Conservation (phyloP, 2,329 filamentous ascomycete species). For the Botrytis byssoidea region DNA sequence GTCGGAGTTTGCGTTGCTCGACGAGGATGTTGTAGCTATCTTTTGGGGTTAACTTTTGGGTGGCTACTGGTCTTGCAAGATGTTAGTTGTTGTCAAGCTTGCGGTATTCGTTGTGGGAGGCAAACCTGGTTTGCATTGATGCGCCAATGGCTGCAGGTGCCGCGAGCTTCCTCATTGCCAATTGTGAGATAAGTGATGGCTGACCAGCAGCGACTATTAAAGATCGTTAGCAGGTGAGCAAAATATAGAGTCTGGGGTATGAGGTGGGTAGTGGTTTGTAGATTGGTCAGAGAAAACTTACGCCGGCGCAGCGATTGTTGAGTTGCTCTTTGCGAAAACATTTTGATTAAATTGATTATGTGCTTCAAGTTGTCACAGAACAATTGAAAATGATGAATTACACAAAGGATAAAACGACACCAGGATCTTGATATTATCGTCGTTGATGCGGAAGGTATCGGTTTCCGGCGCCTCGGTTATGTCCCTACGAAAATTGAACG, state of each 20-base stretch:
- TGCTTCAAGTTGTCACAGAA: constrained; percentile 9
- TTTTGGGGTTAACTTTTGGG: constrained; percentile 45
- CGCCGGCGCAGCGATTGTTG: constrained; percentile 46
- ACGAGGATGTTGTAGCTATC: constrained; percentile 58
- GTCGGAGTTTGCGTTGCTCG: constrained; percentile 65
- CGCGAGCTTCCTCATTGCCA: constrained; percentile 42
- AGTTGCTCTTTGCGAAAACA: constrained; percentile 46
- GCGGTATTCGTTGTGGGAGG: not conserved
- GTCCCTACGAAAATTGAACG: constrained; percentile 1
- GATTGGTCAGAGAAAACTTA: constrained; percentile 35
- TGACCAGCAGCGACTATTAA: constrained; percentile 45
- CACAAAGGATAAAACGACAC: constrained; percentile 11
- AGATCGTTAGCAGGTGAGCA: constrained; percentile 8
- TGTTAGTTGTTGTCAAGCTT: constrained; percentile 23
- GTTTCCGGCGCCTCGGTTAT: constrained; percentile 28
- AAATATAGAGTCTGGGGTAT: constrained; percentile 19
- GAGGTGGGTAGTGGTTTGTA: constrained; percentile 20
- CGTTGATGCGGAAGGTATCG: constrained; percentile 31
- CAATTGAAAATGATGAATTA: constrained; percentile 12
- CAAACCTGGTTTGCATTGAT: constrained; percentile 50
- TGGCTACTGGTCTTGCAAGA: constrained; percentile 46
- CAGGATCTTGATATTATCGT: constrained; percentile 29
- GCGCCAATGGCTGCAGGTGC: constrained; percentile 44
- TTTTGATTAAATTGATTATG: constrained; percentile 35
- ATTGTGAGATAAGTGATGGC: constrained; percentile 43